Evolutionary conservation across 192 early-diverging fungal species (phyloP).

Genomic region (Dissophora ornata): DNA sequence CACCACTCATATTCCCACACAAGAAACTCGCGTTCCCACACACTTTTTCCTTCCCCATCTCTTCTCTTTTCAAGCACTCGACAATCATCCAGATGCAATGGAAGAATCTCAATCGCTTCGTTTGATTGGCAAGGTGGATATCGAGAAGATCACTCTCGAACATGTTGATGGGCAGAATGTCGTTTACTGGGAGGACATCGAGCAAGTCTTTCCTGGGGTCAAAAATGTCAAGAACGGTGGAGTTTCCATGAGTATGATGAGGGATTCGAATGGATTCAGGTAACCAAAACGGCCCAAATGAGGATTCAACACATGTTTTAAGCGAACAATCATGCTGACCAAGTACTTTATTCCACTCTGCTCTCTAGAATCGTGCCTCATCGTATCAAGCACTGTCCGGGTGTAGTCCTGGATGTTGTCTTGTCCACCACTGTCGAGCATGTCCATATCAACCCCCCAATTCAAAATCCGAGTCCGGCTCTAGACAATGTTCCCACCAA

Average conservation of each 20-base stretch:
- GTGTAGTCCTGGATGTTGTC: conserved; percentile 21
- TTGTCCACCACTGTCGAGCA: conserved; percentile 5
- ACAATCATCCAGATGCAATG: too few species aligned
- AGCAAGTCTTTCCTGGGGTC: conserved; percentile 21
- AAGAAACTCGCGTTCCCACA: too few species aligned
- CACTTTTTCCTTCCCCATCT: too few species aligned
- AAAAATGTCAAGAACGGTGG: conserved; percentile 1
- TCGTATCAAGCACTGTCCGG: conserved; percentile 9
- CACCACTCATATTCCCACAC: too few species aligned
- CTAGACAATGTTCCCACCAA: too few species aligned
- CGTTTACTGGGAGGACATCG: conserved; percentile 28
- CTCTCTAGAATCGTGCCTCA: conserved; percentile 11
- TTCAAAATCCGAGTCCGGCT: too few species aligned
- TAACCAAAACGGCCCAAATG: too few species aligned
- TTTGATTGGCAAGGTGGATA: neutral
- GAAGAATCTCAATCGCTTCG: conserved; percentile 27
- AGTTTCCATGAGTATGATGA: too few species aligned
- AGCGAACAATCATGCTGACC: neutral
- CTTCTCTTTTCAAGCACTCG: too few species aligned
- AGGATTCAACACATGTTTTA: too few species aligned
- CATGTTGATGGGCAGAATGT: conserved; percentile 12
- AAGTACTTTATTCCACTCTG: neutral
- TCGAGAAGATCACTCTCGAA: neutral
- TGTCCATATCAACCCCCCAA: neutral
- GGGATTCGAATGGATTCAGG: too few species aligned